These are phyloP conservation scores for Scheffersomyces lignosus DNA, from an alignment of 805 yeast genomes.

Conservation along the genomic window DNA sequence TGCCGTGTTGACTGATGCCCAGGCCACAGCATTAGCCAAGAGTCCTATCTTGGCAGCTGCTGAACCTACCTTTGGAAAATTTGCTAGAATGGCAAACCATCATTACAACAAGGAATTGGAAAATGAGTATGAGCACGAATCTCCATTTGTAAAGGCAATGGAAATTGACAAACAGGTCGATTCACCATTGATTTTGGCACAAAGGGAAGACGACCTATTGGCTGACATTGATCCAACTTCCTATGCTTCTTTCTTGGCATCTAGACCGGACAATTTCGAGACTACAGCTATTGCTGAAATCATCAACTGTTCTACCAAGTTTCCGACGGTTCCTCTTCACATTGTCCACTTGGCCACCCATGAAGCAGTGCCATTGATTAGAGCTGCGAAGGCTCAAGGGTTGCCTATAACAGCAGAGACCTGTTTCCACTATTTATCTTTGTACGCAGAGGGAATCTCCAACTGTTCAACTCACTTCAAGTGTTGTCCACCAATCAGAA, in stretches of 20 bases:
- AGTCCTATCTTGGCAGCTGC: conserved; percentile 59
- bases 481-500: conserved; percentile 93
- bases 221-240: conserved; percentile 55
- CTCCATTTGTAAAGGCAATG: conserved; percentile 23
- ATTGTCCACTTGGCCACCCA: conserved; percentile 89
- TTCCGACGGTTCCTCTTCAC: conserved; percentile 71
- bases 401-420: conserved; percentile 85
- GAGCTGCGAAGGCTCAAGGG: conserved; percentile 57
- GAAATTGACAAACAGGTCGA: conserved; percentile 16
- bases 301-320: conserved; percentile 56
- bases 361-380: conserved; percentile 73
- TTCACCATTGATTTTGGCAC: conserved; percentile 45
- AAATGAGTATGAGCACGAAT: conserved; percentile 12
- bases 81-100: conserved; percentile 41
- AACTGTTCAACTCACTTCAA: conserved; percentile 80
- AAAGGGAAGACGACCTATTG: conserved; percentile 38
- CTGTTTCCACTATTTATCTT: conserved; percentile 86
- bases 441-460: conserved; percentile 76
- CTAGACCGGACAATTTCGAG: conserved; percentile 88
- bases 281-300: conserved; percentile 78
- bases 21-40: conserved; percentile 52
- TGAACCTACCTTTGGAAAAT: conserved; percentile 55
- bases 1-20: conserved; percentile 46
- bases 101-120: conserved; percentile 21
- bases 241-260: conserved; percentile 72